Base-by-base conservation (phyloP, 2,329 filamentous ascomycete species). In the Coniochaeta ligniaria region DNA sequence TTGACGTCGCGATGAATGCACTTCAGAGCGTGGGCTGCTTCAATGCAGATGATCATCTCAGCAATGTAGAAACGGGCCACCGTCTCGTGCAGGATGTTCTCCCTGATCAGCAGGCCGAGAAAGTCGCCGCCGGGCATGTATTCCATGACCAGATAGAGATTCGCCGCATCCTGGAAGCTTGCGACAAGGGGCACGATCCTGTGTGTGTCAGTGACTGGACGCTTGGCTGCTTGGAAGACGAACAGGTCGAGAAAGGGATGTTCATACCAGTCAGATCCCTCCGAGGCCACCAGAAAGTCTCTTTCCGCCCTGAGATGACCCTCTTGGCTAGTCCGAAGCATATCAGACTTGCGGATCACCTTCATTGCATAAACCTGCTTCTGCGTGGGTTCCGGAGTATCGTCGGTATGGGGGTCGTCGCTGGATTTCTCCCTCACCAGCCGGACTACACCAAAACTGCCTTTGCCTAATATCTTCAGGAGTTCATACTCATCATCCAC, bases 71-170 rank as follows among this genome's bases (percentile, higher is more conserved):
- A 97, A 63, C 85, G 88, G 5, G 93, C 87, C 50, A 91, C 85
- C 0, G 82, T 78, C 72, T 98, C 95, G 60, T 86, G 86, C 1
- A 99, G 80, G 2, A 91, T 84, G 63, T 95, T 92, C 69, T 96
- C 90, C 17, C 93, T 86, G 60, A 97, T 89, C 17, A 99, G 77
- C 0, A 97, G 75, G 1, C 91, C 91, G 0, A 99, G 80, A 66
- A 99, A 98, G 71, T 99, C 94, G 0, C 95, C 94, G 0, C 94
- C 95, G 2, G 96, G 89, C 92, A 97, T 97, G 71, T 96, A 99
- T 62, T 98, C 93, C 92, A 98, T 97, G 59, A 97, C 90, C 6
- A 99, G 84, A 68, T 98, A 98, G 6, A 99, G 80, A 67, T 91
- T 91, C 47, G 84, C 82, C 38, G 83, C 78, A 71, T 98, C 95